These are phyloP conservation scores for Henckelia pumila DNA, from an alignment of 257 asterid species.

Conservation along the genomic window DNA sequence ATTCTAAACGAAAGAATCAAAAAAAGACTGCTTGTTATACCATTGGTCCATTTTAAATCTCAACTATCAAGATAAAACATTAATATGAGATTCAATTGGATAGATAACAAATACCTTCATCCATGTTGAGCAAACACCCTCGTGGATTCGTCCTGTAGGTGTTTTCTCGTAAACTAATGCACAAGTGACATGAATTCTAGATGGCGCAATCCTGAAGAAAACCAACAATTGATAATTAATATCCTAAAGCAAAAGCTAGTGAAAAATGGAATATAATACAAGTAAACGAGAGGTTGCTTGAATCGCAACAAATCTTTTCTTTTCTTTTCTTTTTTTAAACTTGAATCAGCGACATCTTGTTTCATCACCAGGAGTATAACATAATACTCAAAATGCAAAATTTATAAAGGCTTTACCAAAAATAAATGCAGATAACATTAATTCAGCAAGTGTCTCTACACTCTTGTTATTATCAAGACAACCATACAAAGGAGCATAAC, in stretches of 20 bases:
- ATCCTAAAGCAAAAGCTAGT: constrained; percentile 8
- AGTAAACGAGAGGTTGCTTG: background rate
- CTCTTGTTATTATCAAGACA: background rate
- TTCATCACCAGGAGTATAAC: background rate
- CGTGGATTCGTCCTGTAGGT: constrained; percentile 86
- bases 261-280: background rate
- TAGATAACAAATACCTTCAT: constrained; percentile 63
- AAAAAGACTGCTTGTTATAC: background rate
- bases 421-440: background rate
- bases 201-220: constrained; percentile 54
- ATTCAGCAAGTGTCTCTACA: background rate
- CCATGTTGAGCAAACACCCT: constrained; percentile 99
- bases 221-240: constrained; percentile 21
- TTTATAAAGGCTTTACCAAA: background rate
- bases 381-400: background rate
- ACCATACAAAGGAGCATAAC: background rate
- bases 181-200: constrained; percentile 91
- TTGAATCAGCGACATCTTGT: background rate
- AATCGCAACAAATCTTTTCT: background rate
- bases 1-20: background rate
- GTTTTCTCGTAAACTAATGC: constrained; percentile 86
- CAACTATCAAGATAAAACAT: constrained; percentile 1
- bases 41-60: background rate
- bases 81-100: constrained; percentile 17
- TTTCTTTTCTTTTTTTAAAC: no score